A percentile compares a stretch with the other conserved stretches of the same genome.
These are phyloP conservation scores for Botrytis porri DNA, from an alignment of 2,329 filamentous ascomycete species.

Conservation along the genomic window DNA sequence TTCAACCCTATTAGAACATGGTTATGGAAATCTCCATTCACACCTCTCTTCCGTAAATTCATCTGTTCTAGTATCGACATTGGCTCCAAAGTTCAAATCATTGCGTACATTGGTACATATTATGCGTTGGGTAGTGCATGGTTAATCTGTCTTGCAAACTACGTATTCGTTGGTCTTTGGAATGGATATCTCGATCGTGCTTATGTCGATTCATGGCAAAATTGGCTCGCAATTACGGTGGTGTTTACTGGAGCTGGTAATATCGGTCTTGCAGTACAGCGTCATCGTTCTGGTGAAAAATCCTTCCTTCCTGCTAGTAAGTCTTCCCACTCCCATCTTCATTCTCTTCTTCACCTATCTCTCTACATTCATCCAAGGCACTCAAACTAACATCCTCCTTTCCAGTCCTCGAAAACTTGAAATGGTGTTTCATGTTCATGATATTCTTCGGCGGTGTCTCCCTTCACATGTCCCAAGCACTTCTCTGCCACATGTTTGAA, in stretches of 20 bases:
- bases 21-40: conserved; percentile 61
- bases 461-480: conserved; percentile 73
- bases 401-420: conserved; percentile 19
- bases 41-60: conserved; percentile 59
- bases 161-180: conserved; percentile 69
- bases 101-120: conserved; percentile 61
- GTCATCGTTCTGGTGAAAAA: conserved; percentile 58
- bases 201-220: conserved; percentile 64
- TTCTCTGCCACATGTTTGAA: conserved; percentile 77
- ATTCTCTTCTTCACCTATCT: neutral
- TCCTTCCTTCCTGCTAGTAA: conserved; percentile 47
- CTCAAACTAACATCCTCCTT: neutral
- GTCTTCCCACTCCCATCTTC: neutral
- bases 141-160: conserved; percentile 64
- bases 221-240: conserved; percentile 60
- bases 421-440: conserved; percentile 20
- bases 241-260: conserved; percentile 56
- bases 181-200: conserved; percentile 63
- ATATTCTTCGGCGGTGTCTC: conserved; percentile 80
- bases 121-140: conserved; percentile 67
- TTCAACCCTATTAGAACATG: conserved; percentile 65
- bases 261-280: conserved; percentile 54
- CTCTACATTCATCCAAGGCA: neutral
- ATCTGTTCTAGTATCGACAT: conserved; percentile 58
- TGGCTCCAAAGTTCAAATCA: conserved; percentile 66